Conservation (phyloP, 768 basidiomycete species). For the Mycena metata region DNA sequence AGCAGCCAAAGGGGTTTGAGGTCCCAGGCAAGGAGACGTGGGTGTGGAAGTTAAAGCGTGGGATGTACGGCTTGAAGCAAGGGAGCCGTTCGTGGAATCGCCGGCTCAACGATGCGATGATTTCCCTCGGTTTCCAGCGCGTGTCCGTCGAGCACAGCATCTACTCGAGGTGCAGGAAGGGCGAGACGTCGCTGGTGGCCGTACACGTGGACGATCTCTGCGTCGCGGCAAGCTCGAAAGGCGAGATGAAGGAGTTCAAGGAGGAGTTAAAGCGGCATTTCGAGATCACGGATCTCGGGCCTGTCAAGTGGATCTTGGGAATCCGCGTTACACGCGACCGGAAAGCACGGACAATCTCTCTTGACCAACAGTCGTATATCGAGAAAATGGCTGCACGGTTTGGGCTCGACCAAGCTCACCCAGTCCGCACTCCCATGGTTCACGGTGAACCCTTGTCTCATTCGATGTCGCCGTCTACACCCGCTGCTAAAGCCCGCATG, state of each 20-base stretch:
- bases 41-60: slow-evolving; percentile 23
- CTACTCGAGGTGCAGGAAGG: slow-evolving; percentile 23
- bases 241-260: slow-evolving; percentile 20
- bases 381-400: slow-evolving; percentile 7
- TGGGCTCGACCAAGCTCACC: slow-evolving; percentile 17
- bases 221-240: slow-evolving; percentile 23
- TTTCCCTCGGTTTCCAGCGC: slow-evolving; percentile 32
- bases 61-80: slow-evolving; percentile 21
- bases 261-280: slow-evolving; percentile 24
- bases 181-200: slow-evolving; percentile 13
- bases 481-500: neutral
- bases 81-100: slow-evolving; percentile 39
- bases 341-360: neutral
- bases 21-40: slow-evolving; percentile 15
- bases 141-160: slow-evolving; percentile 39
- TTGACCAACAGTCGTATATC: slow-evolving; percentile 10
- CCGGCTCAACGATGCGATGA: slow-evolving; percentile 15
- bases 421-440: slow-evolving; percentile 10
- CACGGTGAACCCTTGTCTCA: neutral
- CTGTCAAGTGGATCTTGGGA: slow-evolving; percentile 41
- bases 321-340: slow-evolving; percentile 39
- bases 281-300: slow-evolving; percentile 43
- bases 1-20: slow-evolving; percentile 21
- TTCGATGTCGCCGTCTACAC: neutral
- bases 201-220: slow-evolving; percentile 47